Evolutionary conservation across 129 eudicot species (phyloP), one percentile per base, ranked within the genome.

Genomic region (Logfia minima): DNA sequence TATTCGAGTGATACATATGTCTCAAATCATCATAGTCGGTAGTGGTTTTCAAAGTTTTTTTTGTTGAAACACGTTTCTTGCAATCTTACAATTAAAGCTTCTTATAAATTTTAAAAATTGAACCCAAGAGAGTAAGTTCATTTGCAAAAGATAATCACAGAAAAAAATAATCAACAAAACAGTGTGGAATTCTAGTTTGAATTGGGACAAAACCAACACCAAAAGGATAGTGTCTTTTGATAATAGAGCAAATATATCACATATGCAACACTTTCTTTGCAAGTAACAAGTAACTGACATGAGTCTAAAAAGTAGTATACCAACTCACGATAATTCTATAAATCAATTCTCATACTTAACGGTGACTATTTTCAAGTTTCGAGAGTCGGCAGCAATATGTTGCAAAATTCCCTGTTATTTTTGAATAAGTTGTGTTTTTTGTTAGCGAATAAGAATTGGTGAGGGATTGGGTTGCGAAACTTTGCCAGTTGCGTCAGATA

Each of bases 81-180:
- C 35, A 32, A 32, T 32, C 35, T 5, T 32, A 32, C 35, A 32
- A 32, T 32, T 32, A 32, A 32, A 32, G 35, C 35, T 32, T 32
- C 35, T 32, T 4, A 32, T 32, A 32, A 32, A 32, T 32, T 32
- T 32, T 32, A 0, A 32, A 32, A 4, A 32, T 0, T 32, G 35
- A 4, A 32, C 35, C 35, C 35, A 32, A 1, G 43, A 7, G 11
- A 39, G 45, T 39, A 39, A 39, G 34, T 72, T 55, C 67, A 32
- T 72, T 5, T 52, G 77, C 19, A 26, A 32, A 32, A 72, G 66
- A 56, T 56, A 72, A 21, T 35, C 66, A 56, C 39, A 11, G 22
- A n/a, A 59, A 23, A 9, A 21, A 74, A 6, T 1, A 0, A 35
- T 41, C 61, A 75, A 56, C 17, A 39, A 26, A 41, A 24, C 16